Base-by-base conservation (phyloP, 2,329 filamentous ascomycete genomes). In the Aurifilum marmelostoma region DNA sequence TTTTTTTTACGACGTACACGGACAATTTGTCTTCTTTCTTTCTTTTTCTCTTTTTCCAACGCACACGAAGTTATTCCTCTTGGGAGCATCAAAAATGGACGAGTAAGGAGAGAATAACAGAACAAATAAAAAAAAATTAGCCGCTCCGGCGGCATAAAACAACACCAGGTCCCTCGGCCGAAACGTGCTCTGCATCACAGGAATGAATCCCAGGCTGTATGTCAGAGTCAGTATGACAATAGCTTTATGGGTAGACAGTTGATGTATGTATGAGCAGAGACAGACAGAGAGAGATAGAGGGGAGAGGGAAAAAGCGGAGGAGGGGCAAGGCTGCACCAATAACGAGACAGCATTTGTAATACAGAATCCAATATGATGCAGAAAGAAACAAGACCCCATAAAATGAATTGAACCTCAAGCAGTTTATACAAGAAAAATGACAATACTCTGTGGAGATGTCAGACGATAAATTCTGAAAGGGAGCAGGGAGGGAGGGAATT, bases 121-220 rank as follows among this genome's bases (percentile, higher is more conserved):
- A 58, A 63, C 8, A 67, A 29, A 71, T 68, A 69, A 67, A 24
- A 52, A 61, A 69, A 67, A 63, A 58, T 39, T 8, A 65, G 64
- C 41, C 64, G 29, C 58, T 62, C 29, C 37, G 64, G 37, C 67
- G 65, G 54, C 60, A n/a, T 29, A 63, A 47, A 60, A 59, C 37
- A 61, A 65, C 21, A 47, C 3, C 16, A 69, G 24, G 8, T 18
- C 27, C 11, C 9, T 39, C 24, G 9, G 14, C 34, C 54, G 37
- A 24, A 2, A 6, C 8, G 16, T 29, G 18, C 50, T 52, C 32
- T 54, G 52, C 14, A 59, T 41, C 9, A 27, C 37, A 29, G 18
- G 21, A 61, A 41, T 65, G 61, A 47, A 47, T 32, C 4, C 34
- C 34, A 8, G 34, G 9, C 18, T 50, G 21, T 50, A 50, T 9